phyloP scores from a whole-genome alignment of 1,139 yeast genomes.

The Waltiozyma sp. region DNA sequence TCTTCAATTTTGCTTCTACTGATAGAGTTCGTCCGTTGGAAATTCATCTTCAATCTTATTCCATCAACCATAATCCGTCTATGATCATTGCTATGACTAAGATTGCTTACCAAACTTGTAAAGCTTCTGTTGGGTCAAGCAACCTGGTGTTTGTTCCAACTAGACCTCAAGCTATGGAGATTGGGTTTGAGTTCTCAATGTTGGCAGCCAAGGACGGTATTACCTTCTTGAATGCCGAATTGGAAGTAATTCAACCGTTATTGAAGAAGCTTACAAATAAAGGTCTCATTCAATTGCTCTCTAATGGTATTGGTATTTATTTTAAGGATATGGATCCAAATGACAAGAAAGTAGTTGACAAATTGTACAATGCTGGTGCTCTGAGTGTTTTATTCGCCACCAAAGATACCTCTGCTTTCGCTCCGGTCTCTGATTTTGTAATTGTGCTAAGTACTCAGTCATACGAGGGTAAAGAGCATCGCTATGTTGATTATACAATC shows the following conservation, averaged over 20 bases:
- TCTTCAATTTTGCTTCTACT: constrained; percentile 61
- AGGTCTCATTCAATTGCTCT: constrained; percentile 32
- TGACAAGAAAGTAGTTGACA: constrained; percentile 47
- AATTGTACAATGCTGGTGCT: constrained; percentile 37
- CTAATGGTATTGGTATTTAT: constrained; percentile 58
- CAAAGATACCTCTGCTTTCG: constrained; percentile 38
- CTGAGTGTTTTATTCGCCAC: constrained; percentile 48
- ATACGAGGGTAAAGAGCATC: constrained; percentile 64
- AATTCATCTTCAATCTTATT: constrained; percentile 45
- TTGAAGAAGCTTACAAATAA: constrained; percentile 37
- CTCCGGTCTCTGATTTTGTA: constrained; percentile 45
- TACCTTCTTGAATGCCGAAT: constrained; percentile 25
- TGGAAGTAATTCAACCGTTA: constrained; percentile 31
- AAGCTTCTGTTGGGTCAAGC: constrained; percentile 23
- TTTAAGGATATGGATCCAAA: constrained; percentile 46
- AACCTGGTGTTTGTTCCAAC: constrained; percentile 47
- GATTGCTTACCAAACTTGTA: constrained; percentile 32
- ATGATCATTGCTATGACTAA: constrained; percentile 39
- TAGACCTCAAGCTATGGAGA: constrained; percentile 43
- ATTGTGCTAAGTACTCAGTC: constrained; percentile 62
- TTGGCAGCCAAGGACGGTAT: constrained; percentile 26
- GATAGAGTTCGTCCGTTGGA: constrained; percentile 47
- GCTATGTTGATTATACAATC: constrained; percentile 59
- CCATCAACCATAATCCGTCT: constrained; percentile 37
- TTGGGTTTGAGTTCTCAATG: constrained; percentile 35